Percentiles rank a stretch among this genome's conserved stretches.
phyloP scores from a whole-genome alignment of 306 rosid genomes.

The Begonia masoniana region DNA sequence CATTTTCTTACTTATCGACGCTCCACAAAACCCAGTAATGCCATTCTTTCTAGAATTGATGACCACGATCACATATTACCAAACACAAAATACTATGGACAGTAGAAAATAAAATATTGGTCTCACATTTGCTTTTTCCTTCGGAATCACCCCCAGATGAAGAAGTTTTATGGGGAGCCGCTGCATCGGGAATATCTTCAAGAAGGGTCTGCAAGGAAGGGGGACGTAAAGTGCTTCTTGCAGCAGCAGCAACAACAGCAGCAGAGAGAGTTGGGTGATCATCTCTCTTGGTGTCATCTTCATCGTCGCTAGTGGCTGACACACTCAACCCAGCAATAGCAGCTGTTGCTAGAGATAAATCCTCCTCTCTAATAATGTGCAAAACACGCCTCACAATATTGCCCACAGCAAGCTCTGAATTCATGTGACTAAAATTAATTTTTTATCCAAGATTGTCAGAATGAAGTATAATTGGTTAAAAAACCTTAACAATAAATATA shows the following conservation, averaged over 20 bases:
- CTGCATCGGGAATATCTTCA: constrained; percentile 54
- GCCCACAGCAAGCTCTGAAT: constrained; percentile 93
- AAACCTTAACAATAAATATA: constrained; percentile 1
- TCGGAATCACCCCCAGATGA: constrained; percentile 96
- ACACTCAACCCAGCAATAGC: constrained; percentile 73
- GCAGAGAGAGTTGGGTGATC: constrained; percentile 70
- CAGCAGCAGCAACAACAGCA: constrained; percentile 87
- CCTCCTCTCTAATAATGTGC: constrained; percentile 92
- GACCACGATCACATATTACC: not conserved
- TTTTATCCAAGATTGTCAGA: constrained; percentile 6
- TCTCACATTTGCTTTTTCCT: constrained; percentile 85
- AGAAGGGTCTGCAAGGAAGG: constrained; percentile 97
- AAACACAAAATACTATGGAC: not conserved
- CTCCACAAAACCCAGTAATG: not conserved
- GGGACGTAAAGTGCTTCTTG: constrained; percentile 91
- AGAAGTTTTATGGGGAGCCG: constrained; percentile 47
- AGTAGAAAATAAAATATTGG: constrained; percentile 6
- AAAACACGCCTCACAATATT: constrained; percentile 94
- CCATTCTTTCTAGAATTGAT: too few relatives aligned
- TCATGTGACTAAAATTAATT: constrained; percentile 12
- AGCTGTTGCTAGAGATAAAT: constrained; percentile 75
- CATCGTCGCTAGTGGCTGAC: constrained; percentile 72
- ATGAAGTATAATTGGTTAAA: constrained; percentile 1
- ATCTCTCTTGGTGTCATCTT: constrained; percentile 55
- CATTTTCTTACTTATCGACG: not conserved